Conservation (phyloP, 192 early-diverging fungal genomes). For the Coemansia sp. region DNA sequence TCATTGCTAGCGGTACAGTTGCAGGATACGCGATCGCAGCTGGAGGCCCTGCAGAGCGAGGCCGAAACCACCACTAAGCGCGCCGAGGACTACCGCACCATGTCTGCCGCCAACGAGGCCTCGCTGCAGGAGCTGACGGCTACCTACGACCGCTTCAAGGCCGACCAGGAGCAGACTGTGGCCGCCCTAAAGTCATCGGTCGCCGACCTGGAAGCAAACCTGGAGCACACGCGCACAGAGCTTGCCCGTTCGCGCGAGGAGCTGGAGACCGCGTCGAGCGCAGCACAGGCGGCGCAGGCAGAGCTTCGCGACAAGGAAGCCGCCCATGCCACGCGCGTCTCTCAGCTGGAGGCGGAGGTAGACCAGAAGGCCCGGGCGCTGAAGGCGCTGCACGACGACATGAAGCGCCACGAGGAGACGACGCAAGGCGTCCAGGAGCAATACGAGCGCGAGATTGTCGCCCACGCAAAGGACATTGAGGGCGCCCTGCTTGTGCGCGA, state of each 20-base stretch:
- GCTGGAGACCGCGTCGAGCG: slow-evolving; percentile 8
- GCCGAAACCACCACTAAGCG: slow-evolving; percentile 22
- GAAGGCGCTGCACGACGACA: slow-evolving; percentile 45
- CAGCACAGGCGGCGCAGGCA: slow-evolving; percentile 43
- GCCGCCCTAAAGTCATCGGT: slow-evolving; percentile 21
- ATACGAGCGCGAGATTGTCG: slow-evolving; percentile 63
- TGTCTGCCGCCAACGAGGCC: slow-evolving; percentile 53
- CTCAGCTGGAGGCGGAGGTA: slow-evolving; percentile 11
- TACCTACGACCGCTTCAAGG: slow-evolving; percentile 65
- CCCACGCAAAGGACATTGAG: slow-evolving; percentile 57
- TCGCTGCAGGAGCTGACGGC: slow-evolving; percentile 57
- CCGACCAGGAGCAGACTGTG: slow-evolving; percentile 40
- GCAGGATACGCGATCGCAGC: slow-evolving; percentile 51
- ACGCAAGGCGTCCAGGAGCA: slow-evolving; percentile 56
- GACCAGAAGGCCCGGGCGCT: slow-evolving; percentile 18
- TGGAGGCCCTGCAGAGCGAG: slow-evolving; percentile 48
- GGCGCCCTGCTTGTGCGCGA: slow-evolving; percentile 40
- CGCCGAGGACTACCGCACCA: slow-evolving; percentile 40
- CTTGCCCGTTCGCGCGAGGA: slow-evolving; percentile 17
- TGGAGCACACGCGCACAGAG: slow-evolving; percentile 17
- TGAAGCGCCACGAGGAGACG: slow-evolving; percentile 47
- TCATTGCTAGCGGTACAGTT: slow-evolving; percentile 49
- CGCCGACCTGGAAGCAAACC: slow-evolving; percentile 21
- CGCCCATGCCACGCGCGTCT: slow-evolving; percentile 20
- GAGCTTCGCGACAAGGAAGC: slow-evolving; percentile 42